Evolutionary conservation across 345 rosid genomes (phyloP), one percentile per base, ranked within the genome.

Genomic region (Hibiscus syriacus): DNA sequence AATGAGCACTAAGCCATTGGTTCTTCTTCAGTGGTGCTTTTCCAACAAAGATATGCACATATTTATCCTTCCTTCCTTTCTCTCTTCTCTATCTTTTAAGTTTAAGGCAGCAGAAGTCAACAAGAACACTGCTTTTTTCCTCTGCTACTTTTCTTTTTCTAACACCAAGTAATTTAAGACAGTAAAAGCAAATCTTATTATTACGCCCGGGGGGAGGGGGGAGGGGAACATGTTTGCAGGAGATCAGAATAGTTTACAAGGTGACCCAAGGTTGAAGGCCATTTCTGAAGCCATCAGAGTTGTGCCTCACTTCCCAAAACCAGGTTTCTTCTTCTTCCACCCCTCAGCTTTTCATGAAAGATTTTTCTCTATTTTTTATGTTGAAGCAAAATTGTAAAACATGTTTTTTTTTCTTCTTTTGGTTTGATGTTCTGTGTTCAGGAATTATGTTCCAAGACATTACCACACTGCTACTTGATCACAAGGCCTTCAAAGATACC

Each of bases 371-470:
- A 39, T n/a, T 6, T 14, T 1, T 2, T 4, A 43, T 6, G 5
- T 52, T 6, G 38, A 23, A 41, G 66, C 55, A 8, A 64, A 49
- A 34, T 5, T 64, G 38, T 16, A 14, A 46, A 43, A 30, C 54
- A 16, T 0, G 36, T 26, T 17, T 27, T 36, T 30, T 55, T n/a
- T n/a, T n/a, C n/a, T 55, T 64, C 17, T 52, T 22, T 7, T 30
- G 49, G 58, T 55, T 55, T 25, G 5, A 5, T 49, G n/a, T 49
- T 19, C 67, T 29, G 26, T 45, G 66, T 57, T 74, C 72, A 89
- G 97, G 96, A 29, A 91, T 89, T 7, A 87, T 87, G 97, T 91
- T 91, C 74, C 93, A 86, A 55, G 97, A 91, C 71, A 84, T 91
- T 59, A 87, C 97, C 3, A 87, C 96, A 11, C 77, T 89, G 73